A percentile compares a stretch with the other conserved stretches of the same genome.
Evolutionary conservation across 805 yeast species (phyloP).

Genomic region (Hanseniaspora occidentalis): DNA sequence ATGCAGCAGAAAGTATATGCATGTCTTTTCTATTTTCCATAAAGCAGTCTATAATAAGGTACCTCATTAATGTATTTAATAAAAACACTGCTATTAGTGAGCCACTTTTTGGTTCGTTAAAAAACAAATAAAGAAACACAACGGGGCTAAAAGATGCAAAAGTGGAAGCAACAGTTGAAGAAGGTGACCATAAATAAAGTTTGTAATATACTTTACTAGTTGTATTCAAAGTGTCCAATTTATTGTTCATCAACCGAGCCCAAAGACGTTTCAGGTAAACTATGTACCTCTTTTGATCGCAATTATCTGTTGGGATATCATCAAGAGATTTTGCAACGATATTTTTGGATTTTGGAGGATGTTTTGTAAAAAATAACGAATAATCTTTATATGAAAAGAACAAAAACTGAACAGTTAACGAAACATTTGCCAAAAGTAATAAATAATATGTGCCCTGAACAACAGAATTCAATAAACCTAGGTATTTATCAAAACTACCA

Average conservation of each 20-base stretch:
- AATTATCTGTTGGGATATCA: too few species aligned
- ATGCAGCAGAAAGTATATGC: slow-evolving; percentile 45
- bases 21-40: slow-evolving; percentile 42
- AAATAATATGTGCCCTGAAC: slow-evolving; percentile 5
- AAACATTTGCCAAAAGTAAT: slow-evolving; percentile 10
- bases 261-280: too few species aligned
- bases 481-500: slow-evolving; percentile 9
- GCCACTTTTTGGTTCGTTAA: slow-evolving; percentile 26
- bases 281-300: too few species aligned
- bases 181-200: slow-evolving; percentile 55
- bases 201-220: slow-evolving; percentile 37
- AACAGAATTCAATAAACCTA: slow-evolving; percentile 11
- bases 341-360: slow-evolving; percentile 11
- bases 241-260: too few species aligned
- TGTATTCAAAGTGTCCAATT: too few species aligned
- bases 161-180: slow-evolving; percentile 39
- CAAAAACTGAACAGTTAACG: slow-evolving; percentile 12
- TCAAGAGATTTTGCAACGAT: slow-evolving; percentile 13
- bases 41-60: slow-evolving; percentile 32
- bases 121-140: slow-evolving; percentile 31
- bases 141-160: slow-evolving; percentile 50
- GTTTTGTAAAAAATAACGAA: slow-evolving; percentile 13
- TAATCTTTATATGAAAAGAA: slow-evolving; percentile 14
- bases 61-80: slow-evolving; percentile 28
- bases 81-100: slow-evolving; percentile 25